Evolutionary conservation across 495 filamentous ascomycete genomes (phyloP), one percentile per base, ranked within the genome.

Genomic region (Xylaria acuta): DNA sequence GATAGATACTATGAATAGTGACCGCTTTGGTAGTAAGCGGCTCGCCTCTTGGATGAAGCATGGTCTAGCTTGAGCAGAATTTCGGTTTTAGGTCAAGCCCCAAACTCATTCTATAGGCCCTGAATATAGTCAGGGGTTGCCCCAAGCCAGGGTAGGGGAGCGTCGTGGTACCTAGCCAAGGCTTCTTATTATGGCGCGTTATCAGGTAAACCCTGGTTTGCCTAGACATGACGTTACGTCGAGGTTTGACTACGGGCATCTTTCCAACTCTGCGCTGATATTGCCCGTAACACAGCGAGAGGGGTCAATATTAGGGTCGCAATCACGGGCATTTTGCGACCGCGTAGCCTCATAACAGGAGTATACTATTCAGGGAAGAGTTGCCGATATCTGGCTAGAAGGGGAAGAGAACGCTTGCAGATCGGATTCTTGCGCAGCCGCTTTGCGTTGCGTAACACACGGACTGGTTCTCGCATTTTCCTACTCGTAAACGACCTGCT

Each of bases 371-470:
- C 74, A 72, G 77, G 75, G 75, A 75, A 71, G 72, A 75, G 62
- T 76, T 78, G 63, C 75, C 77, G 75, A 75, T 53, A 62, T 53
- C 65, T 70, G 65, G 66, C 74, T 76, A 70, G 73, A 77, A 74
- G 51, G 62, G 41, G 68, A 49, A 72, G 64, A 36, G 38, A 45
- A 63, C 70, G 77, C 73, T 76, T 76, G 74, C 75, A 67, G 73
- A 76, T 75, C 77, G 69, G 73, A 73, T 60, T 72, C 69, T 69
- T 78, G 77, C 73, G 74, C 73, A 76, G 71, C 73, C 74, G 75
- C 76, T 73, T 74, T 74, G 76, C 73, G 73, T 77, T 74, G 69
- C 72, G 77, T 78, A 72, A 72, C 75, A 79, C 76, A 73, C 12
- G 74, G 75, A 73, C 69, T 79, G 73, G 73, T 56, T 43, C 65